phyloP scores from a whole-genome alignment of 2,329 filamentous ascomycete genomes.

The Biscogniauxia marginata region DNA sequence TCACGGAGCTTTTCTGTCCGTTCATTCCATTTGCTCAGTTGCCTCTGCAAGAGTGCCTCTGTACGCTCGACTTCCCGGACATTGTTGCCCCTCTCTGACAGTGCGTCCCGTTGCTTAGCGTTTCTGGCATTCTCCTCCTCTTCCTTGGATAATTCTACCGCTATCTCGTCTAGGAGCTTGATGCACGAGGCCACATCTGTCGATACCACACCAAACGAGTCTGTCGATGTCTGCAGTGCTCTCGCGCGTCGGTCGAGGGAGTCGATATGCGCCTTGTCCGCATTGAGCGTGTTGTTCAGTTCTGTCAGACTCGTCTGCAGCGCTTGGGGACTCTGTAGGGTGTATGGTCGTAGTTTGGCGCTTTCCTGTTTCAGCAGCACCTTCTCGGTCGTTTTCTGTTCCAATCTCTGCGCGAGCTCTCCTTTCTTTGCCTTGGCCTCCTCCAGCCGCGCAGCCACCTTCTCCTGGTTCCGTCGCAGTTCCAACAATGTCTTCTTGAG shows the following conservation, averaged over 20 bases:
- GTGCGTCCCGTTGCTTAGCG: conserved; percentile 77
- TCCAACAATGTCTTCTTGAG: conserved; percentile 80
- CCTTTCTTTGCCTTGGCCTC: conserved; percentile 78
- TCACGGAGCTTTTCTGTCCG: conserved; percentile 80
- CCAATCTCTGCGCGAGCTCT: conserved; percentile 68
- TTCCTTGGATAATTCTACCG: conserved; percentile 81
- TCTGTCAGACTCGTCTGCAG: conserved; percentile 81
- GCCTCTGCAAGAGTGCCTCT: conserved; percentile 78
- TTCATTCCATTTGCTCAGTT: conserved; percentile 82
- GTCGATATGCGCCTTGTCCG: conserved; percentile 84
- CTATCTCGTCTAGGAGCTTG: conserved; percentile 84
- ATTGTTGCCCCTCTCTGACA: conserved; percentile 84
- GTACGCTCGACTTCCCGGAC: conserved; percentile 89
- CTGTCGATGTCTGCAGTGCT: conserved; percentile 85
- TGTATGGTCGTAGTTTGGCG: conserved; percentile 86
- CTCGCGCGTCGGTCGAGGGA: conserved; percentile 82
- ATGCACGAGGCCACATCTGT: conserved; percentile 86
- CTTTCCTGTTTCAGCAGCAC: conserved; percentile 78
- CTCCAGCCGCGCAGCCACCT: conserved; percentile 78
- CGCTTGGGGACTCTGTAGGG: conserved; percentile 80
- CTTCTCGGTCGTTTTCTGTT: conserved; percentile 69
- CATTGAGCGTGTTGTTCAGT: conserved; percentile 72
- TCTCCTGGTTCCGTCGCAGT: conserved; percentile 77
- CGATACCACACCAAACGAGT: conserved; percentile 82
- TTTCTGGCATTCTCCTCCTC: conserved; percentile 85